Conservation (phyloP, 2,329 filamentous ascomycete species). For the Alternaria postmessia region DNA sequence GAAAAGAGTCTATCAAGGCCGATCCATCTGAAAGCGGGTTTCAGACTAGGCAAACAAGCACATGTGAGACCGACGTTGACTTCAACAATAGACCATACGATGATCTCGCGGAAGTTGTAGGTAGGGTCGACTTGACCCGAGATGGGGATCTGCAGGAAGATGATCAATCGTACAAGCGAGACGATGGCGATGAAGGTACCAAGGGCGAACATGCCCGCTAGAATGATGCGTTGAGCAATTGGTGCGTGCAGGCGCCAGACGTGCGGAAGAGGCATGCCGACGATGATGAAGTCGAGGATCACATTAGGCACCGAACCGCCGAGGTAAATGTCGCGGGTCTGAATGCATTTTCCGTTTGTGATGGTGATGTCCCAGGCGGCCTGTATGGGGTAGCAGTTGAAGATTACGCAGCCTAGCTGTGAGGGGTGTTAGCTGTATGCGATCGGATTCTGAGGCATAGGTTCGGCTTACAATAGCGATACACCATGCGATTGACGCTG, state of each 20-base stretch:
- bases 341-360: constrained; percentile 28
- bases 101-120: constrained; percentile 39
- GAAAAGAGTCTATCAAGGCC: constrained; percentile 32
- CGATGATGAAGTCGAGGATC: constrained; percentile 31
- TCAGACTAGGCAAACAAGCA: constrained; percentile 32
- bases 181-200: constrained; percentile 36
- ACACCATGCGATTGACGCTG: constrained; percentile 27
- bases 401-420: constrained; percentile 28
- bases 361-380: constrained; percentile 35
- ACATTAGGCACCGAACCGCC: constrained; percentile 37
- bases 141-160: constrained; percentile 35
- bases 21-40: constrained; percentile 25
- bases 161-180: constrained; percentile 31
- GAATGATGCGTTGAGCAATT: constrained; percentile 30
- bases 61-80: constrained; percentile 35
- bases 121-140: constrained; percentile 27
- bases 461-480: constrained; percentile 23
- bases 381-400: constrained; percentile 30
- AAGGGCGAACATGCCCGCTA: constrained; percentile 35
- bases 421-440: background rate
- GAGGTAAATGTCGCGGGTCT: constrained; percentile 27
- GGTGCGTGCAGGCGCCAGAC: constrained; percentile 35
- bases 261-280: constrained; percentile 36
- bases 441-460: too few species aligned
- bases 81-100: constrained; percentile 36